These are phyloP conservation scores for Penicillium arizonense DNA, from an alignment of 495 filamentous ascomycete genomes.

Conservation along the genomic window DNA sequence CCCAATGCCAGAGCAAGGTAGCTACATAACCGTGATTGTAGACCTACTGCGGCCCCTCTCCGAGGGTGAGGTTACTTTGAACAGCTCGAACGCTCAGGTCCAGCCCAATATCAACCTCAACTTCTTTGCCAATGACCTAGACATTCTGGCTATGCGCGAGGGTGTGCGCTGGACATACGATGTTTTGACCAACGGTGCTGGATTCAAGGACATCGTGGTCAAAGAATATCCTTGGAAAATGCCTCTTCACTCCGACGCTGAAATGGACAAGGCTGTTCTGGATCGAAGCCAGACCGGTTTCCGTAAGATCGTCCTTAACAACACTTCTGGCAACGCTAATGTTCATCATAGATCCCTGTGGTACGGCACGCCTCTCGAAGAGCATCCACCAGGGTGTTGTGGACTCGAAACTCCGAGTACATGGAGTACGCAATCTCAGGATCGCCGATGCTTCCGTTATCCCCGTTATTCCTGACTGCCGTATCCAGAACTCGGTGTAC, in stretches of 20 bases:
- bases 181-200: slow-evolving; percentile 52
- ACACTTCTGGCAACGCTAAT: not conserved
- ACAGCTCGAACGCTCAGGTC: slow-evolving; percentile 47
- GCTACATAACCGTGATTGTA: slow-evolving; percentile 57
- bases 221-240: slow-evolving; percentile 59
- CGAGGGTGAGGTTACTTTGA: slow-evolving; percentile 52
- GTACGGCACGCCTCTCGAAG: slow-evolving; percentile 52
- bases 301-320: slow-evolving; percentile 28
- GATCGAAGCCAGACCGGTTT: slow-evolving; percentile 60
- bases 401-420: slow-evolving; percentile 51
- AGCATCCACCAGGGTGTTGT: slow-evolving; percentile 53
- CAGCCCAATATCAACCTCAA: slow-evolving; percentile 61
- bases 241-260: slow-evolving; percentile 53
- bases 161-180: slow-evolving; percentile 56
- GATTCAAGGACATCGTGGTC: slow-evolving; percentile 55
- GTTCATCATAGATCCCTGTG: slow-evolving; percentile 41
- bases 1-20: slow-evolving; percentile 47
- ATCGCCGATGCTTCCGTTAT: slow-evolving; percentile 44
- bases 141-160: slow-evolving; percentile 56
- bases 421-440: slow-evolving; percentile 51
- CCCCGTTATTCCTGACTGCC: slow-evolving; percentile 40
- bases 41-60: slow-evolving; percentile 58
- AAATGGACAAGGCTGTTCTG: slow-evolving; percentile 54
- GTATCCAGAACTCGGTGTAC: slow-evolving; percentile 51
- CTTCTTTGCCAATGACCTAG: slow-evolving; percentile 55